Base-by-base conservation (phyloP, 495 filamentous ascomycete genomes). In the Parachaetomium inaequale region DNA sequence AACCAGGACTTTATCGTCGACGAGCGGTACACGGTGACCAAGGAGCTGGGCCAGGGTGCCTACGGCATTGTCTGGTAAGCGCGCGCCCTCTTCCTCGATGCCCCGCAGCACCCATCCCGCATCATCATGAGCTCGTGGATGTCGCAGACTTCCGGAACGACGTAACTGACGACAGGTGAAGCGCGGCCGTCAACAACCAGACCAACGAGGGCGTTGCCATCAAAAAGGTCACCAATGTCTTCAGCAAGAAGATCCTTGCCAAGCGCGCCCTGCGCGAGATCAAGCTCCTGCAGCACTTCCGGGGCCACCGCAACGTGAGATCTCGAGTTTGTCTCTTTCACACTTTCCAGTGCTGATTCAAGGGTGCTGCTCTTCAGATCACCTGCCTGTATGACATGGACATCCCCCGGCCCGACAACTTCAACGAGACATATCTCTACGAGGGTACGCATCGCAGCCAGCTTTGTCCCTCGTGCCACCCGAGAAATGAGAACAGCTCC, bases 161-260 rank as follows among this genome's bases (percentile, higher is more conserved):
- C 42, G n/a, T 15, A 12, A 43, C 62, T 55, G 50, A 59, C 61
- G 3, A 29, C 0, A 23, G 1, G 21, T 46, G 12, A 32, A 94
- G 93, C 76, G 95, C 95, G 55, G 95, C 94, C 28, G 92, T 91
- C 57, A 97, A 98, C 79, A 86, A 84, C 69, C 84, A 89, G 73
- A 96, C 91, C 15, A 87, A 87, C 68, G 94, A 98, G 72, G 94
- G 94, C n/a, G 93, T 98, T 58, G 94, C 94, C 61, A 91, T 98
- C 78, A 98, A 98, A 81, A 98, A 98, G 75, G 91, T 98, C 70
- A 98, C 94, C 77, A 98, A 98, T 88, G 95, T 98, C 63, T 98
- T 98, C 82, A 96, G 92, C 85, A 98, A 98, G 81, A 98, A 98
- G 86, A 98, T 98, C 66, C 81, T 98, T 62, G 94, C 94, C 62